Evolutionary conservation across 2,329 filamentous ascomycete genomes (phyloP), one percentile per base, ranked within the genome.

Genomic region (Periglandula ipomoeae): DNA sequence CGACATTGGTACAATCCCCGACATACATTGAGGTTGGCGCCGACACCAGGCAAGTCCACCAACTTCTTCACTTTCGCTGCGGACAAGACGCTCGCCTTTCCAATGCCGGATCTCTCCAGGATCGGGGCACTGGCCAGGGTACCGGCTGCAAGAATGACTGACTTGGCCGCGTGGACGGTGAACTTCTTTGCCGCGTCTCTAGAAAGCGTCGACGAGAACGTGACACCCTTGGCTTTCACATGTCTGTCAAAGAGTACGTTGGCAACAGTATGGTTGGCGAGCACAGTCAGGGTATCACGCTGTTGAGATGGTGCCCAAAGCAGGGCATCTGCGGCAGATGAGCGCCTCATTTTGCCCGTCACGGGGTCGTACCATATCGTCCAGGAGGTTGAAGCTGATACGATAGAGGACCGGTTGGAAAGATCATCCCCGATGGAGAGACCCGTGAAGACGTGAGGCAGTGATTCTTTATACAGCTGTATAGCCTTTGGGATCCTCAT

Each of bases 41-140:
- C 79, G 6, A 84, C 78, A 24, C 76, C 78, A 0, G 76, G 78
- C 1, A 78, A 67, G 54, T 82, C 70, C 2, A 68, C 62, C 23
- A 78, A 47, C 8, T 74, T 65, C 2, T 64, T 56, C 50, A 81
- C 75, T n/a, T 65, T 60, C 52, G 72, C 68, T 7, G 64, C 61
- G 13, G 65, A 48, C 5, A 82, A 66, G 50, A 79, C 71, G 0
- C 63, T 57, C 5, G 55, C 53, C 1, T 72, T 71, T 3, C 78
- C 78, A 27, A 82, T 67, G 40, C 79, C 79, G 19, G 70, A 75
- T 6, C 78, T 66, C 58, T 77, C 76, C 23, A 82, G 68, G 2
- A 82, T 61, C 44, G 52, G 48, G 5, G 52, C 23, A 19, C 46
- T 51, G 9, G 52, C 53, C 23, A 56, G 38, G 11, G 53, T 40